Percentiles rank a stretch among this genome's conserved stretches.
phyloP scores from a whole-genome alignment of 495 filamentous ascomycete genomes.

The Tetracladium setigerum region DNA sequence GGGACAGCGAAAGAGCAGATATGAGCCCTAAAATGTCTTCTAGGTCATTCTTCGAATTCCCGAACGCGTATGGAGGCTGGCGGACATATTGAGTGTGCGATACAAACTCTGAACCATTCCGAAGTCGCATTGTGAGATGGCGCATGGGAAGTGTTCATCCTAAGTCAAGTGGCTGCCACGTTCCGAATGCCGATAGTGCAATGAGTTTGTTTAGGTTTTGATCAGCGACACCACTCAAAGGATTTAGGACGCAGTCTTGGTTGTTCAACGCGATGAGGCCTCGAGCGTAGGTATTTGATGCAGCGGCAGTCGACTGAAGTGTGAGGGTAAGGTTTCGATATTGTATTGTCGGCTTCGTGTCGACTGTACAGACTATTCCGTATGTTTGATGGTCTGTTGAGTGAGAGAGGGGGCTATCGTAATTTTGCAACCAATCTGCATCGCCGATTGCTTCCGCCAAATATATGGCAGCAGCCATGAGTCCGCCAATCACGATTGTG shows the following conservation, averaged over 20 bases:
- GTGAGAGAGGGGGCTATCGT: background rate
- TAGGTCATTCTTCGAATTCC: background rate
- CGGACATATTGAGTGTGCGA: background rate
- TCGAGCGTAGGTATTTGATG: background rate
- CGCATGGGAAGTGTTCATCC: too few relatives aligned
- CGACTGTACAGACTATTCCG: background rate
- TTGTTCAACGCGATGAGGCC: background rate
- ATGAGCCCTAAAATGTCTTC: background rate
- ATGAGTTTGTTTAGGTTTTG: conserved; percentile 1
- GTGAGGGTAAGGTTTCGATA: background rate
- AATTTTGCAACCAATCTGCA: background rate
- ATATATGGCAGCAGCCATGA: background rate
- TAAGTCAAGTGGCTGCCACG: background rate
- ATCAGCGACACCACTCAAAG: too few relatives aligned
- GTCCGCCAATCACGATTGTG: background rate
- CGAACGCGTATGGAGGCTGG: background rate
- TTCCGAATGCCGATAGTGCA: background rate
- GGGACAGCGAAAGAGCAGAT: background rate
- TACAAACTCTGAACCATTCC: background rate
- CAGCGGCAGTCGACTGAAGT: background rate
- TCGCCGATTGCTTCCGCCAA: background rate
- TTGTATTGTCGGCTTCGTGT: background rate
- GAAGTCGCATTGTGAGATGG: background rate
- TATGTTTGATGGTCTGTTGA: too few relatives aligned
- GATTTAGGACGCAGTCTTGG: background rate